These are phyloP conservation scores for Breviolum minutum DNA, from an alignment of 73 alveolate genomes.

Conservation along the genomic window DNA sequence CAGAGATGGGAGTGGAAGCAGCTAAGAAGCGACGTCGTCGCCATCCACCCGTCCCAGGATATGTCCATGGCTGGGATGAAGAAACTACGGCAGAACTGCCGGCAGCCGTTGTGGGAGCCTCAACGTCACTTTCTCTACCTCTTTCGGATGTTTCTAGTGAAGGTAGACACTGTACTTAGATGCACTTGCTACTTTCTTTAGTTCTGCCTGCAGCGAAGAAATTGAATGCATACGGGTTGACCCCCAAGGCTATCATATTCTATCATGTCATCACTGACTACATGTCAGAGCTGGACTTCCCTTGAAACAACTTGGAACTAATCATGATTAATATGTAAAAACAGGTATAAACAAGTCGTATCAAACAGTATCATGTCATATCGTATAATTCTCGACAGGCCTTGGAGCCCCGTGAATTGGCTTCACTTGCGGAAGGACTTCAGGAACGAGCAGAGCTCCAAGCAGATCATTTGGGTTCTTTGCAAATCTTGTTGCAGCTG, in stretches of 20 bases:
- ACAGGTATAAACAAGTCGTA: too few species aligned
- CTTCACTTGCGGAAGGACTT: background rate
- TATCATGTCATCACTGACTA: too few species aligned
- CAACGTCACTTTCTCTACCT: background rate
- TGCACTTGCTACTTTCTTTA: too few species aligned
- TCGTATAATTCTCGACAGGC: background rate
- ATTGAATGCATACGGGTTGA: too few species aligned
- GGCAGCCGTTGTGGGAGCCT: background rate
- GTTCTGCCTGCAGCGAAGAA: too few species aligned
- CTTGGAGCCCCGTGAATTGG: background rate
- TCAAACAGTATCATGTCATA: too few species aligned
- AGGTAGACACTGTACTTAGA: too few species aligned
- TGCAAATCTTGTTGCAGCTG: slow-evolving; percentile 7
- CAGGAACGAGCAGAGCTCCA: background rate
- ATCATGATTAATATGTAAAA: too few species aligned
- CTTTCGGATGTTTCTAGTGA: too few species aligned
- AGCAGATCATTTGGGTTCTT: slow-evolving; percentile 21
- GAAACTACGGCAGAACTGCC: background rate
- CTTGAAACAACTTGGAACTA: too few species aligned
- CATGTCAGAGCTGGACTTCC: too few species aligned
- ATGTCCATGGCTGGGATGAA: slow-evolving; percentile 49
- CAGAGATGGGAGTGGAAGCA: background rate
- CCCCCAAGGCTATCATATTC: too few species aligned
- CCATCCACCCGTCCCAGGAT: slow-evolving; percentile 33
- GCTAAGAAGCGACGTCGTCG: background rate